A percentile compares a stretch with the other conserved stretches of the same genome.
Evolutionary conservation across 2,329 filamentous ascomycete genomes (phyloP).

Genomic region (Pyrenochaeta sp.): DNA sequence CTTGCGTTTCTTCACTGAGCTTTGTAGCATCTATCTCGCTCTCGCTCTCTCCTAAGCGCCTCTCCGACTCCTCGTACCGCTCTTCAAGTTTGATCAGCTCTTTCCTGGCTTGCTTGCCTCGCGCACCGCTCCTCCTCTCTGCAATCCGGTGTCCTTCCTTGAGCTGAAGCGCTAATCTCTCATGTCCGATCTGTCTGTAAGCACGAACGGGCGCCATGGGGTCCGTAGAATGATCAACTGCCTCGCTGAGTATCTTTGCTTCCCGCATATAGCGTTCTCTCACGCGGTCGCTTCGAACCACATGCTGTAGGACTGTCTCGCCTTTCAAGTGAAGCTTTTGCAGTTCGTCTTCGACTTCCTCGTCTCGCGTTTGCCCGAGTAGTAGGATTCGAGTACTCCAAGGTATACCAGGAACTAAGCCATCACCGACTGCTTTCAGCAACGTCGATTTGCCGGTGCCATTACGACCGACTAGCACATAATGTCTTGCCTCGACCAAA

Average conservation of each 20-base stretch:
- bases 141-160: slow-evolving; percentile 79
- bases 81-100: slow-evolving; percentile 74
- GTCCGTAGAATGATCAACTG: slow-evolving; percentile 65
- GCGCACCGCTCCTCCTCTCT: slow-evolving; percentile 74
- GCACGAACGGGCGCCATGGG: slow-evolving; percentile 66
- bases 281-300: slow-evolving; percentile 63
- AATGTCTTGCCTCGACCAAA: slow-evolving; percentile 75
- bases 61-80: slow-evolving; percentile 66
- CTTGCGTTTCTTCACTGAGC: slow-evolving; percentile 72
- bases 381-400: slow-evolving; percentile 48
- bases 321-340: slow-evolving; percentile 29
- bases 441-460: slow-evolving; percentile 85
- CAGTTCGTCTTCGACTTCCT: slow-evolving; percentile 43
- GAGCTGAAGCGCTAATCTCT: slow-evolving; percentile 68
- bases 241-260: slow-evolving; percentile 67
- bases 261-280: slow-evolving; percentile 68
- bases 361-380: slow-evolving; percentile 44
- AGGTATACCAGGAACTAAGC: slow-evolving; percentile 73
- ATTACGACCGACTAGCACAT: slow-evolving; percentile 82
- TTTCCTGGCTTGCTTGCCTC: slow-evolving; percentile 80
- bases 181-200: slow-evolving; percentile 68
- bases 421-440: slow-evolving; percentile 77
- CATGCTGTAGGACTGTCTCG: slow-evolving; percentile 69
- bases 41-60: slow-evolving; percentile 60
- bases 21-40: slow-evolving; percentile 65